Evolutionary conservation across 2,329 filamentous ascomycete genomes (phyloP).

Genomic region (Diplodia mutila): DNA sequence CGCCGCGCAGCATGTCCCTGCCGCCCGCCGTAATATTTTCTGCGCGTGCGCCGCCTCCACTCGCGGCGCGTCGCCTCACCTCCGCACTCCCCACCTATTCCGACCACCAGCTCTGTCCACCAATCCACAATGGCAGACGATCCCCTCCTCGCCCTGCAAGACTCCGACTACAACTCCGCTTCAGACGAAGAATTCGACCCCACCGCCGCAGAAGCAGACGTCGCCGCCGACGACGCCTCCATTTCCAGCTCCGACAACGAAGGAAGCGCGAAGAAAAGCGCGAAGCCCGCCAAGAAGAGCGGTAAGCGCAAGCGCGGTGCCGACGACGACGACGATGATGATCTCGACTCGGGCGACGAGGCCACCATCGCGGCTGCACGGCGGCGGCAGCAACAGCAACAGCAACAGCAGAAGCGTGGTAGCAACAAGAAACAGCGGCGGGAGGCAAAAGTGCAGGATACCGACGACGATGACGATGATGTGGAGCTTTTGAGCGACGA

Average conservation of each 20-base stretch:
- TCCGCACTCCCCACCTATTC: not conserved
- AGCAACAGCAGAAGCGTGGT: constrained; percentile 35
- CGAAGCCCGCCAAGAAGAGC: constrained; percentile 25
- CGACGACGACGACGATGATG: constrained; percentile 31
- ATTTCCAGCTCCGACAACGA: constrained; percentile 53
- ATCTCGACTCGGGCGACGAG: constrained; percentile 68
- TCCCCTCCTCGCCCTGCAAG: not conserved
- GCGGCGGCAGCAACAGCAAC: constrained; percentile 40
- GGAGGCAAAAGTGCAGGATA: constrained; percentile 1
- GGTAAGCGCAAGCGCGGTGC: constrained; percentile 39
- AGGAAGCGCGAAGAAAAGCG: not conserved
- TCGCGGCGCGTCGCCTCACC: no score
- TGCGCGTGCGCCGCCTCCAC: not conserved
- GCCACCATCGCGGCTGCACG: constrained; percentile 65
- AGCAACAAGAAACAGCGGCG: constrained; percentile 35
- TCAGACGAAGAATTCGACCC: constrained; percentile 78
- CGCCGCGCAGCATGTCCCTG: not conserved
- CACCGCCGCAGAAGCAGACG: constrained; percentile 55
- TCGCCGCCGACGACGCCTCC: constrained; percentile 31
- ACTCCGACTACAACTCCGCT: constrained; percentile 60
- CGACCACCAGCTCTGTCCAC: not conserved
- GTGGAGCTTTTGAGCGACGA: constrained; percentile 36
- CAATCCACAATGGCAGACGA: not conserved
- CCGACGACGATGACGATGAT: constrained; percentile 31
- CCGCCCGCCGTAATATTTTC: not conserved